Evolutionary conservation across 192 early-diverging fungal genomes (phyloP), one percentile per base, ranked within the genome.

Genomic region (Rhizophagus clarus): DNA sequence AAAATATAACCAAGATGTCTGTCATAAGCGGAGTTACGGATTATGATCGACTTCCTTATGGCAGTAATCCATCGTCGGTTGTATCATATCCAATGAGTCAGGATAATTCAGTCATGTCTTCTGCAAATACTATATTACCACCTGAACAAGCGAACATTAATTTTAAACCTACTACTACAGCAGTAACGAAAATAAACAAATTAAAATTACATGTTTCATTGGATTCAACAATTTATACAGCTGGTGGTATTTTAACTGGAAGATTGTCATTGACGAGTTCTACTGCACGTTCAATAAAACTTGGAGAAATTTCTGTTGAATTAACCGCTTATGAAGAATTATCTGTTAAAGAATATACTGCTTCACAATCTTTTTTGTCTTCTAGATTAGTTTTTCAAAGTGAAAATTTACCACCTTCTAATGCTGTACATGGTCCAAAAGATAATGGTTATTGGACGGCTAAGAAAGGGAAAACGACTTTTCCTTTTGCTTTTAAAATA

Each of bases 271-370:
- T 92, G 32, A 80, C 81, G 9, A 85, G 84, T 14, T 80, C 85
- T 0, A 81, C 84, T 26, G 82, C 83, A n/a, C 80, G 80, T 20
- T 87, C 88, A 24, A 68, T 92, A 66, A 82, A 85, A 73, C 73
- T 92, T 22, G 91, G 90, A n/a, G 90, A 91, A 79, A 92, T 92
- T 14, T 84, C 90, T 0, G 87, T 89, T 26, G 88, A 92, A 76
- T 68, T 92, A 64, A 87, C 85, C 24, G 91, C 90, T 24, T 88
- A 84, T 72, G 91, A 92, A 87, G 84, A 87, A 82, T 88, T 86
- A 86, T 84, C 81, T 6, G 79, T 83, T 4, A 85, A 81, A 60
- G 84, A 85, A 11, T 83, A 83, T 47, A 85, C 85, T 3, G 82
- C 85, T 40, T 84, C 85, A 10, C 85, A 88, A 76, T 83, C 87